Evolutionary conservation across 148 eudicot species (phyloP).

Genomic region (Mesembryanthemum crystallinum): DNA sequence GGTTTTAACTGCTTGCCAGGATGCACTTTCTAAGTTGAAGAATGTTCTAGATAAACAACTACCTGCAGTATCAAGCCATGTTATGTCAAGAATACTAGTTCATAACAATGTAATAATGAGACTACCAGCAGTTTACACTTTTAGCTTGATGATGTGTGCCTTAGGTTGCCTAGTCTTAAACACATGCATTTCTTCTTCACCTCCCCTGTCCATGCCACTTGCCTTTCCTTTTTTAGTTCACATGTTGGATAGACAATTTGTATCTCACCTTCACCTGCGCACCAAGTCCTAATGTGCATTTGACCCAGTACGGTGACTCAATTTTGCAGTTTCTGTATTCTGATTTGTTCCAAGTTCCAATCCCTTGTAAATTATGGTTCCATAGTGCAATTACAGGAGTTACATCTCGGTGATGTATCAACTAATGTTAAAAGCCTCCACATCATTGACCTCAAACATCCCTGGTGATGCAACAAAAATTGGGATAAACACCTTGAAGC

Average conservation of each 20-base stretch:
- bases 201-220: background rate
- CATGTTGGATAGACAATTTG: background rate
- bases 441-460: background rate
- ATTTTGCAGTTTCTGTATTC: background rate
- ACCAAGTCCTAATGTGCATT: background rate
- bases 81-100: no score
- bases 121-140: background rate
- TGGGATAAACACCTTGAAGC: background rate
- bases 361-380: background rate
- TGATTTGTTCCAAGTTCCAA: background rate
- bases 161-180: background rate
- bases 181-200: background rate
- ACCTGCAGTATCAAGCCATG: background rate
- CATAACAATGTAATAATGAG: background rate
- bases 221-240: background rate
- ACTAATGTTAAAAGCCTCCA: background rate
- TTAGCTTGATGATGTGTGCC: background rate
- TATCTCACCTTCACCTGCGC: background rate
- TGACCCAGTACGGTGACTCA: background rate
- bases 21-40: background rate
- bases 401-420: background rate
- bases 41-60: background rate
- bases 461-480: background rate
- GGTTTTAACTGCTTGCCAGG: background rate
- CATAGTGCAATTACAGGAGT: background rate